These are phyloP conservation scores for Pseudogymnoascus sp. DNA, from an alignment of 2,329 filamentous ascomycete genomes.

Conservation along the genomic window DNA sequence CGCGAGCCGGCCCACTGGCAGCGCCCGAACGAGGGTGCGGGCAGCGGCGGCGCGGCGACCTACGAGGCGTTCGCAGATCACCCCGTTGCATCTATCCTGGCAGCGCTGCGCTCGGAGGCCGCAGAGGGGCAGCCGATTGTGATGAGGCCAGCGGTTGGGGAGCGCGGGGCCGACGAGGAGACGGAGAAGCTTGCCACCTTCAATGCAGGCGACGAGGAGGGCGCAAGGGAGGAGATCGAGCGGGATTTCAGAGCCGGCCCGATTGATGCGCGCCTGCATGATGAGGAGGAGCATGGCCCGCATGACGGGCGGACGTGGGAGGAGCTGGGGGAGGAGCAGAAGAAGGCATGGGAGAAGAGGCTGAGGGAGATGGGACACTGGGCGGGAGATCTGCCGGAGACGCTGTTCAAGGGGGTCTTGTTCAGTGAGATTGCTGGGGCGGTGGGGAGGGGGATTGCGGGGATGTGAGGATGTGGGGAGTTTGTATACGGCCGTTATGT, in stretches of 20 bases:
- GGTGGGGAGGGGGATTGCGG: slow-evolving; percentile 17
- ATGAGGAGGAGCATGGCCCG: slow-evolving; percentile 18
- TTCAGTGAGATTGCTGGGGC: slow-evolving; percentile 28
- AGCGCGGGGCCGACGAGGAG: neutral
- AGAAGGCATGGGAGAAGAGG: slow-evolving; percentile 24
- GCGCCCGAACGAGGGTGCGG: neutral
- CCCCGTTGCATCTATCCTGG: slow-evolving; percentile 4
- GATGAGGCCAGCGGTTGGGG: neutral
- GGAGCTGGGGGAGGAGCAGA: slow-evolving; percentile 23
- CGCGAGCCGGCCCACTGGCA: neutral
- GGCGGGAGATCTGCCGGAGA: slow-evolving; percentile 26
- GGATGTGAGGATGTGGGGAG: neutral
- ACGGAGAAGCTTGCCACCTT: slow-evolving; percentile 10
- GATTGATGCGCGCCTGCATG: slow-evolving; percentile 21
- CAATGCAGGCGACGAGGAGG: slow-evolving; percentile 12
- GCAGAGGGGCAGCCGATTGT: slow-evolving; percentile 5
- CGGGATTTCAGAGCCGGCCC: neutral
- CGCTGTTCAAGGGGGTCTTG: slow-evolving; percentile 27
- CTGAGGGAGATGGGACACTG: slow-evolving; percentile 28
- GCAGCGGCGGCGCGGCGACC: neutral
- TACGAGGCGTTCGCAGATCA: slow-evolving; percentile 2
- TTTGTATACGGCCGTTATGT: neutral
- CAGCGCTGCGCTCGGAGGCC: neutral
- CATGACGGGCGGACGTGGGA: slow-evolving; percentile 26
- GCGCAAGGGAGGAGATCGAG: slow-evolving; percentile 12